A percentile compares a stretch with the other conserved stretches of the same genome.
These are phyloP conservation scores for Colletotrichum liaoningense DNA, from an alignment of 2,329 filamentous ascomycete genomes.

Conservation along the genomic window DNA sequence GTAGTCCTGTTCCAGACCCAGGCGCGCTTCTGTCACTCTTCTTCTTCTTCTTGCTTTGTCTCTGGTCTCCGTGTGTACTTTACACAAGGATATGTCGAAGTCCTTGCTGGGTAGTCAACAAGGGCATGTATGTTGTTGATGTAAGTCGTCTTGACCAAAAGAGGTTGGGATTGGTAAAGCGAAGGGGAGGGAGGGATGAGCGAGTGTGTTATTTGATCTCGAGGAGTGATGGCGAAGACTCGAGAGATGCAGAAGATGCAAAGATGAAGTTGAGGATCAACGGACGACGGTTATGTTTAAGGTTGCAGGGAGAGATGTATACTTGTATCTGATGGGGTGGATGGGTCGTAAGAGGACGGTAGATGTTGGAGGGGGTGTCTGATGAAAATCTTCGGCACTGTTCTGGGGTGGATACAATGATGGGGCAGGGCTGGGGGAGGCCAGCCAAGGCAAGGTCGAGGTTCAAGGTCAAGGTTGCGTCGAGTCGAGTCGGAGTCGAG, in stretches of 20 bases:
- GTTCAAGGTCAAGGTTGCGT: slow-evolving; percentile 35
- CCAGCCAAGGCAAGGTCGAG: slow-evolving; percentile 39
- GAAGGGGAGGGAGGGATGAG: background rate
- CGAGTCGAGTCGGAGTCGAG: slow-evolving; percentile 32
- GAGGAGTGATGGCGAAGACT: slow-evolving; percentile 23
- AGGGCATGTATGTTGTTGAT: slow-evolving; percentile 8
- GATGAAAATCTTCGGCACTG: slow-evolving; percentile 62
- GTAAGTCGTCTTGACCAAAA: slow-evolving; percentile 1
- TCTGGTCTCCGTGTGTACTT: background rate
- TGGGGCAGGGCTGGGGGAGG: slow-evolving; percentile 41
- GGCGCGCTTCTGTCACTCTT: slow-evolving; percentile 31
- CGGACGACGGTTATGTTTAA: slow-evolving; percentile 42
- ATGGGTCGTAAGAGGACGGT: slow-evolving; percentile 48
- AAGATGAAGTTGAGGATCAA: slow-evolving; percentile 42
- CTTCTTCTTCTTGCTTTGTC: background rate
- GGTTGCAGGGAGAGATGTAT: slow-evolving; percentile 57
- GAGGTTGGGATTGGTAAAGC: background rate
- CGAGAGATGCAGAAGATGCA: slow-evolving; percentile 34
- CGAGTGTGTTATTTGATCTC: slow-evolving; percentile 8
- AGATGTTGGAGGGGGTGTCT: slow-evolving; percentile 61
- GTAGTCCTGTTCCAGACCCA: slow-evolving; percentile 34
- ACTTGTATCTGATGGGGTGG: slow-evolving; percentile 59
- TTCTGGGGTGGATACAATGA: slow-evolving; percentile 55
- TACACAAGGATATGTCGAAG: slow-evolving; percentile 15
- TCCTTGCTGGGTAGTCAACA: slow-evolving; percentile 29